phyloP scores from a whole-genome alignment of 1,284 basidiomycete species.

The Heterobasidion parviporum region DNA sequence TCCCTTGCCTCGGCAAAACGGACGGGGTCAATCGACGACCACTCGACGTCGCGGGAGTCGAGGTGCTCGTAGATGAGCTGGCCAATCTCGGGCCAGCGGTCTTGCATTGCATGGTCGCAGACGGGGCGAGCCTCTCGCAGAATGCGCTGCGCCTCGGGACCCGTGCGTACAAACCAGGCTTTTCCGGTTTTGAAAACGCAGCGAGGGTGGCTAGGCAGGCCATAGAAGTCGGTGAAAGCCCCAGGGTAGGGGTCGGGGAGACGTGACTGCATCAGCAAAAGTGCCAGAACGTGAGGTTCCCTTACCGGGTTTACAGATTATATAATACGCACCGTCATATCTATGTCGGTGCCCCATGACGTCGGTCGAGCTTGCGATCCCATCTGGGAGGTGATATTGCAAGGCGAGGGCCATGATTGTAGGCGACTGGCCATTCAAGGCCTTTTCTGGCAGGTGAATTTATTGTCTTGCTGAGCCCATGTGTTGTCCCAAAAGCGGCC shows the following conservation, averaged over 20 bases:
- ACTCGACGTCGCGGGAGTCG: conserved; percentile 13
- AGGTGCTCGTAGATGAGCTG: conserved; percentile 14
- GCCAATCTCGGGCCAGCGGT: conserved; percentile 15
- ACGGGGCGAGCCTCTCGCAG: conserved; percentile 22
- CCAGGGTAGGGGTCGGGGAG: not conserved
- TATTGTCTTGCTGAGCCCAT: too few species aligned
- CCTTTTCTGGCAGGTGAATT: too few species aligned
- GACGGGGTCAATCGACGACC: conserved; percentile 19
- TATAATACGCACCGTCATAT: too few species aligned
- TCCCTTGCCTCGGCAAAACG: conserved; percentile 18
- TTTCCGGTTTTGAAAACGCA: conserved; percentile 19
- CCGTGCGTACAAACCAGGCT: conserved; percentile 1
- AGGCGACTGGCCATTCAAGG: too few species aligned
- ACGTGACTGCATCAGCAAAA: too few species aligned
- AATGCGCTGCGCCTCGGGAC: conserved; percentile 14
- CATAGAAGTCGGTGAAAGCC: conserved; percentile 23
- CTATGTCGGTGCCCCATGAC: too few species aligned
- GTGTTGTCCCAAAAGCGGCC: too few species aligned
- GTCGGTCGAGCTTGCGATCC: too few species aligned
- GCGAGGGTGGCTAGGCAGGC: conserved; percentile 17
- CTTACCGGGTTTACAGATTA: too few species aligned
- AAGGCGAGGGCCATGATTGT: too few species aligned
- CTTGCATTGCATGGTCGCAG: conserved; percentile 17
- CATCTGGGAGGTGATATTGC: too few species aligned
- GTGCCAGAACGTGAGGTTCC: too few species aligned